Evolutionary conservation across 2,329 filamentous ascomycete genomes (phyloP).

Genomic region (Paraphoma sp.): DNA sequence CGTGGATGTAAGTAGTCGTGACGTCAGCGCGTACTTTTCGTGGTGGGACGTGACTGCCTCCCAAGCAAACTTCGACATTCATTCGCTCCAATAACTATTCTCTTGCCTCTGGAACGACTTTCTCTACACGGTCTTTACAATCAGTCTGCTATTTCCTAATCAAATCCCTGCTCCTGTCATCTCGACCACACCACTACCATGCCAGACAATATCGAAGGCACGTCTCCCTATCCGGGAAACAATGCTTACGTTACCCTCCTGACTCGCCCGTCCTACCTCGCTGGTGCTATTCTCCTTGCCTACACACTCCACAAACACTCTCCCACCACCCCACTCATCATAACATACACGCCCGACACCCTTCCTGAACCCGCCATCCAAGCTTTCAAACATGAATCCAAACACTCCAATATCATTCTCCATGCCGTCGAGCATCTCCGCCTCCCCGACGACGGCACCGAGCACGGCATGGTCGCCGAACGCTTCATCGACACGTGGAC

Average conservation of each 20-base stretch:
- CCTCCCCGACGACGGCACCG: constrained; percentile 38
- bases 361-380: constrained; percentile 50
- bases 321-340: constrained; percentile 56
- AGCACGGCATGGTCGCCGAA: constrained; percentile 54
- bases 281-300: constrained; percentile 59
- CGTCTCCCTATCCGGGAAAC: constrained; percentile 5
- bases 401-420: constrained; percentile 50
- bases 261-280: constrained; percentile 59
- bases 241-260: constrained; percentile 59
- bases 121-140: too few species aligned
- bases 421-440: constrained; percentile 51
- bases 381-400: constrained; percentile 52
- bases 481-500: constrained; percentile 63
- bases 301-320: constrained; percentile 56
- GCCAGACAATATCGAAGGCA: constrained; percentile 1
- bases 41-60: constrained; percentile 1
- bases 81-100: neutral
- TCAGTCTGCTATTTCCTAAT: too few species aligned
- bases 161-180: too few species aligned
- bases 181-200: constrained; percentile 6
- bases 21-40: constrained; percentile 21
- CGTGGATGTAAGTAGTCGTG: constrained; percentile 20
- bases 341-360: constrained; percentile 55
- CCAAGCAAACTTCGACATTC: neutral
- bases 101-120: too few species aligned